These are phyloP conservation scores for Trichoderma atrobrunneum DNA, from an alignment of 2,329 filamentous ascomycete genomes.

Conservation along the genomic window DNA sequence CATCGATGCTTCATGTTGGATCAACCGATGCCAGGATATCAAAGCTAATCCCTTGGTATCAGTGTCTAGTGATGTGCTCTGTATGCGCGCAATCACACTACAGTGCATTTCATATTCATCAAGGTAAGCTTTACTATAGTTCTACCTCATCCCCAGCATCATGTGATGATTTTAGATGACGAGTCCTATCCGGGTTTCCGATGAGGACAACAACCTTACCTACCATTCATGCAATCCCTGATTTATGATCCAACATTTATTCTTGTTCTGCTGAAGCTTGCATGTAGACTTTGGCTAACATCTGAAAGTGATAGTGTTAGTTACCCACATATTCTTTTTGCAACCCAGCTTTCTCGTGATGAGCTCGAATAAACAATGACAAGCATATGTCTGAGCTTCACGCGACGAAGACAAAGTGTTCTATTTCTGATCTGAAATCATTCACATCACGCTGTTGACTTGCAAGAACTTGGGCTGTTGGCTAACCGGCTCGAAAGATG, in stretches of 20 bases:
- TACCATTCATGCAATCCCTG: slow-evolving; percentile 72
- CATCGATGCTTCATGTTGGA: background rate
- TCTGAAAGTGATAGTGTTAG: slow-evolving; percentile 23
- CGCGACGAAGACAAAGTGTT: slow-evolving; percentile 44
- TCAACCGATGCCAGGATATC: background rate
- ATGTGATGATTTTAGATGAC: slow-evolving; percentile 62
- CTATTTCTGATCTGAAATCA: slow-evolving; percentile 30
- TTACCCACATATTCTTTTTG: slow-evolving; percentile 22
- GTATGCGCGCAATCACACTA: background rate
- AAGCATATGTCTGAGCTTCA: slow-evolving; percentile 95
- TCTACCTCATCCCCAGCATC: background rate
- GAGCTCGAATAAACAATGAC: slow-evolving; percentile 80
- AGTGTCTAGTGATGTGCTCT: slow-evolving; percentile 20
- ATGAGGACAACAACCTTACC: slow-evolving; percentile 65
- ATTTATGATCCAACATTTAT: slow-evolving; percentile 25
- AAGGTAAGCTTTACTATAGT: slow-evolving; percentile 4
- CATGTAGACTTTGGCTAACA: slow-evolving; percentile 25
- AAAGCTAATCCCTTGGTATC: background rate
- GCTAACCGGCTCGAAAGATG: slow-evolving; percentile 26
- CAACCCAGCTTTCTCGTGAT: slow-evolving; percentile 56
- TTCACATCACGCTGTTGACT: slow-evolving; percentile 20
- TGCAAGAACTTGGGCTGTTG: slow-evolving; percentile 7
- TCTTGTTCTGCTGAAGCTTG: slow-evolving; percentile 12
- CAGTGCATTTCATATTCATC: background rate
- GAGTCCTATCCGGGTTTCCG: slow-evolving; percentile 72